Evolutionary conservation across 495 filamentous ascomycete genomes (phyloP).

Genomic region (Ascobolus immersus): DNA sequence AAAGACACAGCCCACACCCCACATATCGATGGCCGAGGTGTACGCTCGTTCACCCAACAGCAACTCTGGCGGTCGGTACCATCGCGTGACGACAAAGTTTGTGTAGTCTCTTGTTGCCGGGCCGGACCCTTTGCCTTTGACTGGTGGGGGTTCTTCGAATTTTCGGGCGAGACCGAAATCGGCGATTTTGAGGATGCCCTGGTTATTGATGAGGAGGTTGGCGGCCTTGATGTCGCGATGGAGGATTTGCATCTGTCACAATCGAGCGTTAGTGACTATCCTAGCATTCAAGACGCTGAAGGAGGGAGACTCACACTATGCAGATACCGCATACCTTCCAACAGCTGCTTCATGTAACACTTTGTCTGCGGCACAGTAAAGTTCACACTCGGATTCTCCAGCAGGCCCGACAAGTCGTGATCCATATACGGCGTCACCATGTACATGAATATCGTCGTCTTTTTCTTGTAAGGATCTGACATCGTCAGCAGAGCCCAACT

Average conservation of each 20-base stretch:
- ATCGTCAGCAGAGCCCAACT: neutral
- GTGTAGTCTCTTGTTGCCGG: constrained; percentile 81
- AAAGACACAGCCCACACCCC: constrained; percentile 97
- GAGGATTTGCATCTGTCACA: constrained; percentile 42
- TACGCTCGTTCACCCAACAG: constrained; percentile 65
- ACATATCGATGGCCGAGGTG: constrained; percentile 91
- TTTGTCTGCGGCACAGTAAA: constrained; percentile 84
- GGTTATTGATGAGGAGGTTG: constrained; percentile 89
- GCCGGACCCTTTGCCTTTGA: constrained; percentile 54
- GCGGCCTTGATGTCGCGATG: constrained; percentile 98
- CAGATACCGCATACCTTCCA: constrained; percentile 70
- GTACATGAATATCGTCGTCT: constrained; percentile 28
- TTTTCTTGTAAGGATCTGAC: neutral
- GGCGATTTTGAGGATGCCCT: constrained; percentile 80
- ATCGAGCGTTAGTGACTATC: constrained; percentile 1
- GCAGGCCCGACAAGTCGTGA: constrained; percentile 80
- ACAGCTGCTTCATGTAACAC: constrained; percentile 84
- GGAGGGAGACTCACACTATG: constrained; percentile 51
- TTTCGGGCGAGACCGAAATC: constrained; percentile 90
- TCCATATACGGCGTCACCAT: constrained; percentile 99
- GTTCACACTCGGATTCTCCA: constrained; percentile 75
- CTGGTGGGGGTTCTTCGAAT: constrained; percentile 65
- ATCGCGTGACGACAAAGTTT: constrained; percentile 76
- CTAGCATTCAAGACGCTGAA: neutral
- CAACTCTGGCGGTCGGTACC: constrained; percentile 91